Base-by-base conservation (phyloP, 805 yeast species). In the Nakazawaea ernobii region DNA sequence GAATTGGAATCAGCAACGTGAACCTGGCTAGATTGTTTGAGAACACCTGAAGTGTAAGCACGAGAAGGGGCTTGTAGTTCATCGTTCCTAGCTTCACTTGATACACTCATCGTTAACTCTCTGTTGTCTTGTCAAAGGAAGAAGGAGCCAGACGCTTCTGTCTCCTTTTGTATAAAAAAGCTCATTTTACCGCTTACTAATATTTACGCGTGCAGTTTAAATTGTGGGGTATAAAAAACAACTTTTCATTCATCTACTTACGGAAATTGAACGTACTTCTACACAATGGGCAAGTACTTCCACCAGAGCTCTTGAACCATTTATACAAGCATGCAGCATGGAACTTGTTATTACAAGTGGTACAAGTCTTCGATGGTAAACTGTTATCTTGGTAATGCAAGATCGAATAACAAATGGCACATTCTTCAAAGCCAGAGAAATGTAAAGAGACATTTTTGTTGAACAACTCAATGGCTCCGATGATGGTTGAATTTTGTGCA, bases 231-330 rank as follows among this genome's bases (percentile, higher is more conserved):
- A 17, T 3, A 20, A 20, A 20, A 24, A 17, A 20, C 27, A 13
- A 2, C 4, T 17, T 37, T 15, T 13, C 5, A 27, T 26, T 14
- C 6, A 8, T 38, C 32, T 39, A 45, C 28, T 39, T 42, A n/a
- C 50, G 30, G 56, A 78, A 78, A 53, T 72, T 74, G 57, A 82
- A 82, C 1, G 79, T 64, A 14, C 82, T 67, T 59, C 99, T 84
- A 68, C 99, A 94, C 59, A 94, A 70, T 35, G 99, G 99, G 69
- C 99, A 94, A 2, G 96, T 85, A 54, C 88, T 86, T 47, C 87
- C 77, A 36, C 94, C 95, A 11, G 96, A 86, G 55, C 96, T 90
- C 69, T 88, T 87, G 68, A 94, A 94, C 99, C 99, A 94, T 62
- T 91, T 87, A 73, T 89, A 91, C 38, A 94, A 70, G 73, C 99